These are phyloP conservation scores for Allantophomopsis lycopodina DNA, from an alignment of 2,329 filamentous ascomycete genomes.

Conservation along the genomic window DNA sequence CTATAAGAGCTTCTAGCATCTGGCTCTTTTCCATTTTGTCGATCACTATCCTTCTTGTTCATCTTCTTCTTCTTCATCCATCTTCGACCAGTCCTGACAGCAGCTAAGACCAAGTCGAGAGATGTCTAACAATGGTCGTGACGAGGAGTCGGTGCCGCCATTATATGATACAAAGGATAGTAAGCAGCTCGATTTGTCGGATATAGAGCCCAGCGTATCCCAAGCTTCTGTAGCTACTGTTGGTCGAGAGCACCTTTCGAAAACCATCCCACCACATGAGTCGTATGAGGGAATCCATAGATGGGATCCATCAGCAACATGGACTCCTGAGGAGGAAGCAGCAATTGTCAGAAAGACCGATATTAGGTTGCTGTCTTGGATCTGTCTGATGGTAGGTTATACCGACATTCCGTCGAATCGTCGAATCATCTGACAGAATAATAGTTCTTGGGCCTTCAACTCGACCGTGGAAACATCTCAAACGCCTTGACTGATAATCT, in stretches of 20 bases:
- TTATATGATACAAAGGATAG: no score
- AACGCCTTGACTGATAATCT: slow-evolving; percentile 50
- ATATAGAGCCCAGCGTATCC: neutral
- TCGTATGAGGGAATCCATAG: slow-evolving; percentile 34
- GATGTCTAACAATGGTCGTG: no score
- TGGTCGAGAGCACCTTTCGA: slow-evolving; percentile 13
- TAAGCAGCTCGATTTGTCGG: no score
- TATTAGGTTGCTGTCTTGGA: slow-evolving; percentile 23
- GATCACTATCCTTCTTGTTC: no score
- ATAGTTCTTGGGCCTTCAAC: slow-evolving; percentile 45
- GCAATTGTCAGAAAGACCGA: slow-evolving; percentile 38
- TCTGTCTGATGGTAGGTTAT: slow-evolving; percentile 28
- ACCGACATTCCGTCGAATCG: neutral
- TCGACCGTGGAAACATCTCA: slow-evolving; percentile 49
- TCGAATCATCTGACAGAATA: slow-evolving; percentile 22
- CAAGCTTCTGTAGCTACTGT: slow-evolving; percentile 5
- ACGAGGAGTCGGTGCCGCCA: no score
- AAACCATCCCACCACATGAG: slow-evolving; percentile 16
- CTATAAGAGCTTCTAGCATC: no score
- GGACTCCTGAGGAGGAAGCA: slow-evolving; percentile 43
- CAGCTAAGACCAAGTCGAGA: no score
- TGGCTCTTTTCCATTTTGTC: no score
- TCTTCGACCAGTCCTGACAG: no score
- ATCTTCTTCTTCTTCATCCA: no score
- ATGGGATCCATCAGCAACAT: slow-evolving; percentile 34